These are phyloP conservation scores for Actinidia polygama DNA, from an alignment of 179 eudicot species.

Conservation along the genomic window DNA sequence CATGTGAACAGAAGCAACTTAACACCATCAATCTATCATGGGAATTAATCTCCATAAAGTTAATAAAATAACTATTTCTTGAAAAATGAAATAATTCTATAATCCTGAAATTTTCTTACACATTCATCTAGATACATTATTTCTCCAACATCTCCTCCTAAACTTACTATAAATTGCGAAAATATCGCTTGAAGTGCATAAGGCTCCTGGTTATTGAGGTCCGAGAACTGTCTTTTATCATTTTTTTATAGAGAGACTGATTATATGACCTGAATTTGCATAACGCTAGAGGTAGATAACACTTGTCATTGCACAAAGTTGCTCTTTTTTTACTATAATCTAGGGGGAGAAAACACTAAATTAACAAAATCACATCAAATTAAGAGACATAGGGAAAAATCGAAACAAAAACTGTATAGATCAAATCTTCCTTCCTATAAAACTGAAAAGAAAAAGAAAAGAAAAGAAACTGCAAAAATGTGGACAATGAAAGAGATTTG, in stretches of 20 bases:
- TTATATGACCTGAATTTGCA: not conserved
- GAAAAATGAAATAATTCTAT: too few species aligned
- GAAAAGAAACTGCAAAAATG: slow-evolving; percentile 5
- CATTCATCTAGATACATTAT: too few species aligned
- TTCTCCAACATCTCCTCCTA: too few species aligned
- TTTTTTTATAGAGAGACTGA: not conserved
- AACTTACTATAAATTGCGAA: too few species aligned
- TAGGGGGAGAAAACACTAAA: not conserved
- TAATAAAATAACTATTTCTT: too few species aligned
- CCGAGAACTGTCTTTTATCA: too few species aligned
- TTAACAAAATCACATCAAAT: not conserved
- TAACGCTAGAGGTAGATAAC: not conserved
- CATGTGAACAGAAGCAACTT: not conserved
- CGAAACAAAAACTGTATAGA: not conserved
- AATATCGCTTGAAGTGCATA: too few species aligned
- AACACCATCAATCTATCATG: too few species aligned
- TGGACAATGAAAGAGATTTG: not conserved
- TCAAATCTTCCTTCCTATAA: not conserved
- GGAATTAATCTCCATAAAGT: too few species aligned
- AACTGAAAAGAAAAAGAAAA: not conserved
- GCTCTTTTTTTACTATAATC: not conserved
- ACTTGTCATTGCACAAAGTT: not conserved
- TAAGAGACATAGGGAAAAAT: not conserved
- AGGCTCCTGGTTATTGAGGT: too few species aligned
- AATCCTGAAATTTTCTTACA: too few species aligned